Percentiles rank a stretch among this genome's conserved stretches.
These are phyloP conservation scores for Allantophomopsis lycopodina DNA, from an alignment of 2,329 filamentous ascomycete genomes.

Conservation along the genomic window DNA sequence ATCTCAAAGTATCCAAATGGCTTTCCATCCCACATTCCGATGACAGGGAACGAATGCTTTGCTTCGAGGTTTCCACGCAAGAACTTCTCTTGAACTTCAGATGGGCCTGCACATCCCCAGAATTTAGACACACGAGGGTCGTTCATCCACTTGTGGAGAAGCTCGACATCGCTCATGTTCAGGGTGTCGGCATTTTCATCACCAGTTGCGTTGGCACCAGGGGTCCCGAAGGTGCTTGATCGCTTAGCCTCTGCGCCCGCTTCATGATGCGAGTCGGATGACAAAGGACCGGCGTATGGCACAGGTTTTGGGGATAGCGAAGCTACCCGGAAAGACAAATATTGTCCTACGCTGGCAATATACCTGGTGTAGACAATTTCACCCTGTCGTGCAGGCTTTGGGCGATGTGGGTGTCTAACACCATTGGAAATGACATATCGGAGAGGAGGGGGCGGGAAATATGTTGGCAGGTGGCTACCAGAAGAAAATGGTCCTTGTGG, in stretches of 20 bases:
- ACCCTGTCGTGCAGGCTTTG: constrained; percentile 80
- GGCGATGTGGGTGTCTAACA: constrained; percentile 72
- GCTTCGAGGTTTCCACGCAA: constrained; percentile 50
- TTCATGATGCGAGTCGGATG: constrained; percentile 8
- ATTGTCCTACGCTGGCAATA: constrained; percentile 69
- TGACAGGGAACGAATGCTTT: constrained; percentile 74
- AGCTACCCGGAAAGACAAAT: constrained; percentile 79
- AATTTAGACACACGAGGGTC: constrained; percentile 71
- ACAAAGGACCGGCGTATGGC: constrained; percentile 45
- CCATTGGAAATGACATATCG: constrained; percentile 71
- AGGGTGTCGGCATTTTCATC: constrained; percentile 9
- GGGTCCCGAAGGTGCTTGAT: constrained; percentile 9
- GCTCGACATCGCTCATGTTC: constrained; percentile 40
- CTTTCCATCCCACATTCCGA: constrained; percentile 87
- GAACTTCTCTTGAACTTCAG: constrained; percentile 48
- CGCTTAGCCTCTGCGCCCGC: constrained; percentile 13
- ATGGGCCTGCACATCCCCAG: constrained; percentile 58
- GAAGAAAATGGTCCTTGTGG: constrained; percentile 62
- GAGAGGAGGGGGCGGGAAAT: constrained; percentile 71
- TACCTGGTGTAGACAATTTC: constrained; percentile 86
- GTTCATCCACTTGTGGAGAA: constrained; percentile 82
- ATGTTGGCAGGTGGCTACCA: constrained; percentile 75
- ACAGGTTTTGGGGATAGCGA: constrained; percentile 51
- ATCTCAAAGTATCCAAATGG: constrained; percentile 97
- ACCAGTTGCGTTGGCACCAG: constrained; percentile 2